Base-by-base conservation (phyloP, 2,329 filamentous ascomycete species). In the Ceratocystis lukuohia region DNA sequence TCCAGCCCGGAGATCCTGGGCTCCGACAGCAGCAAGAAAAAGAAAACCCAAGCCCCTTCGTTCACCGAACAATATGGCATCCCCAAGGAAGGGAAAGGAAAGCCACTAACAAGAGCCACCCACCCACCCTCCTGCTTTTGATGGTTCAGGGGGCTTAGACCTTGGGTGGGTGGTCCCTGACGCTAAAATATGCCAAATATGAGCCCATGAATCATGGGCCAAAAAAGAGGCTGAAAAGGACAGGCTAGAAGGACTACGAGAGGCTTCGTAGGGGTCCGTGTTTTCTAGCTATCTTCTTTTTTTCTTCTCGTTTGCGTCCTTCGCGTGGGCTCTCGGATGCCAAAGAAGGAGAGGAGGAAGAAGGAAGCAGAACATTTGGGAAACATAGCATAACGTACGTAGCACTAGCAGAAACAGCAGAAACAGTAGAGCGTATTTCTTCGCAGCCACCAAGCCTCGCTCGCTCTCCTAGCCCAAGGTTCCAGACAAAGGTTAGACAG, bases 241-340 rank as follows among this genome's bases (percentile, higher is more conserved):
- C 56, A n/a, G n/a, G 56, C 56, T 59, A 59, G 56, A 59, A 33
- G 12, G 33, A 1, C 20, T 3, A 5, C 53, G 22, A 57, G 25
- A 57, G 22, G 12, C 30, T 37, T 59, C 15, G n/a, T 25, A 59
- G 56, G 33, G 56, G 56, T 59, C 56, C 56, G 56, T 59, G 56
- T n/a, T 59, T 30, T 37, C 6, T 37, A 33, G 25, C 15, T 59
- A 41, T 41, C 56, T 59, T 59, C 25, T 59, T n/a, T 59, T 59
- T 59, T 25, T 37, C 56, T 33, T 33, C 28, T 59, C 12, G 56
- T 59, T 17, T 15, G 6, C 56, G 7, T 59, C 56, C 56, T 59
- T 59, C 56, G 56, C 56, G 56, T 37, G 56, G 17, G 56, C 25
- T 37, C 30, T 37, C 30, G 8, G 56, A 33, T 59, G 25, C 8